Evolutionary conservation across 2,329 filamentous ascomycete genomes (phyloP).

Genomic region (Aspergillus sojae): DNA sequence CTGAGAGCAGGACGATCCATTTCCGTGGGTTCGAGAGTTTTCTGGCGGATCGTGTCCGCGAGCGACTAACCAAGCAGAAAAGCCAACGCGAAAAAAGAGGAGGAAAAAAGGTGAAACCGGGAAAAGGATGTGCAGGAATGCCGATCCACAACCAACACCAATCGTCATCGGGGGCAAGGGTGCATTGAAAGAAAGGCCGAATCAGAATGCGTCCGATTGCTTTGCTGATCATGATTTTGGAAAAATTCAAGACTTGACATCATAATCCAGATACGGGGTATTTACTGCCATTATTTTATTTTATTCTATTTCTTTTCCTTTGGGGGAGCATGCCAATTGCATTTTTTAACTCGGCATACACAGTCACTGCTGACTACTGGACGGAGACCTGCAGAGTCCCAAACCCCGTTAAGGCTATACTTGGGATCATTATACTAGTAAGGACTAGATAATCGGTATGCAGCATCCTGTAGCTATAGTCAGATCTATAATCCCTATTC

Average conservation of each 20-base stretch:
- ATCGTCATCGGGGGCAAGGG: constrained; percentile 2
- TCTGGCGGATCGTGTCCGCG: constrained; percentile 26
- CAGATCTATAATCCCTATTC: constrained; percentile 2
- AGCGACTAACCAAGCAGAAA: constrained; percentile 15
- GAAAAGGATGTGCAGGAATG: constrained; percentile 24
- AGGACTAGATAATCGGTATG: not conserved
- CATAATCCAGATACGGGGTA: constrained; percentile 2
- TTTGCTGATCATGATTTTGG: constrained; percentile 8
- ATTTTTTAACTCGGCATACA: not conserved
- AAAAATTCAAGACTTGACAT: constrained; percentile 5
- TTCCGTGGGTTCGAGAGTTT: constrained; percentile 27
- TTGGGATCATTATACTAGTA: not conserved
- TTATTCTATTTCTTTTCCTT: not conserved
- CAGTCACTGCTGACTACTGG: not conserved
- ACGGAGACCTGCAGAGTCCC: not conserved
- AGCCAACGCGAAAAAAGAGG: not conserved
- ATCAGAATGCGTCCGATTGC: constrained; percentile 15
- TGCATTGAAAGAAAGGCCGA: constrained; percentile 17
- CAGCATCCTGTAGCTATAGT: constrained; percentile 4
- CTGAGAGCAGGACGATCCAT: constrained; percentile 33
- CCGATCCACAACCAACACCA: constrained; percentile 25
- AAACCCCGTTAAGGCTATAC: not conserved
- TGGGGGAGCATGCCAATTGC: too few relatives aligned
- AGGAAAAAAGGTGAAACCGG: constrained; percentile 25
- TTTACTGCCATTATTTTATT: not conserved